Base-by-base conservation (phyloP, 495 filamentous ascomycete genomes). In the Geopyxis carbonaria region DNA sequence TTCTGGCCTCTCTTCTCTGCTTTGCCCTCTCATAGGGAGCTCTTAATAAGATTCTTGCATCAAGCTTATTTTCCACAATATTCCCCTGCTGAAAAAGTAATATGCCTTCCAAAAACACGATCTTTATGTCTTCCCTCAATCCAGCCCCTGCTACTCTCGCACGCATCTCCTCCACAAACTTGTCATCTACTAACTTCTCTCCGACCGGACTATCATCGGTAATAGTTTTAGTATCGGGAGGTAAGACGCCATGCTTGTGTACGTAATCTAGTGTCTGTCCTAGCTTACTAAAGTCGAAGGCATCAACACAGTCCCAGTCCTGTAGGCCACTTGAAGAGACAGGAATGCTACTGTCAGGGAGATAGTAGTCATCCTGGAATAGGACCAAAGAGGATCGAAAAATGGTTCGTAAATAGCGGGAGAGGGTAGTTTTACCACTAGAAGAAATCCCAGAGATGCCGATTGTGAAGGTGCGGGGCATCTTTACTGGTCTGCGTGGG, bases 321-420 rank as follows among this genome's bases (percentile, higher is more conserved):
- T 72, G 63, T 19, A 89, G 58, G 22, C 67, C 75, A 38, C 55
- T 59, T 15, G 49, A 61, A 43, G 56, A 61, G 33, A 65, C 43
- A 6, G 75, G 76, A 40, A 80, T 70, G 39, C 77, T 62, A n/a
- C 67, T 55, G 51, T 94, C 85, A 1, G 80, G 54, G 25, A 68
- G 69, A 57, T 84, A 95, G 56, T 93, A 95, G 57, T 95, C 87
- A 60, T 95, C 87, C 56, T 89, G 72, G 55, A 93, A 85, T 28
- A 94, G 65, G 45, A 93, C 78, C 47, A 82, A 85, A 2, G 73
- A 71, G 35, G 64, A 58, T 9, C 52, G 40, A 45, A 91, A 82
- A 43, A 85, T 70, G 32, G 69, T 66, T 36, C 76, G 74, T 6
- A 93, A 64, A 7, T 86, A 66, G 2, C 81, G 66, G 28, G 80